These are phyloP conservation scores for Phialophora chinensis DNA, from an alignment of 2,329 filamentous ascomycete species.

Conservation along the genomic window DNA sequence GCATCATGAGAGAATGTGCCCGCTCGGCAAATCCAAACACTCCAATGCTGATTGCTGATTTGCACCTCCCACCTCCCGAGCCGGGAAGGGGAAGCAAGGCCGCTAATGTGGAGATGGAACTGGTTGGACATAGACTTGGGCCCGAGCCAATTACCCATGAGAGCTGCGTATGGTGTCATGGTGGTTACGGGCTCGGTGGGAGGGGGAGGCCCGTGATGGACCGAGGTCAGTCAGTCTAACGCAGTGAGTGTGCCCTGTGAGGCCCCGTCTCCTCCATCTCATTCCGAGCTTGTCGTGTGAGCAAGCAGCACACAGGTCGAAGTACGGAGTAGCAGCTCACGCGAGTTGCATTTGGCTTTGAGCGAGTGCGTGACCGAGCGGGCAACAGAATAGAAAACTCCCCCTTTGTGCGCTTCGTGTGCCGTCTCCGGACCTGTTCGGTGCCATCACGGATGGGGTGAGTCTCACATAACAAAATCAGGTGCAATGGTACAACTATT, in stretches of 20 bases:
- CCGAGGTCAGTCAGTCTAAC: neutral
- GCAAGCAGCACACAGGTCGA: neutral
- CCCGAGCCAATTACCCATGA: neutral
- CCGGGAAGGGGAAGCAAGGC: neutral
- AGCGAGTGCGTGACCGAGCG: too few relatives aligned
- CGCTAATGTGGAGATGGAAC: neutral
- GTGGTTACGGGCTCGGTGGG: neutral
- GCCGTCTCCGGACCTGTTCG: too few relatives aligned
- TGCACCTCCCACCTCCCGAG: neutral
- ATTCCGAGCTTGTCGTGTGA: neutral
- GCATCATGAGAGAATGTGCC: conserved; percentile 8
- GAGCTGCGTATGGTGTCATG: neutral
- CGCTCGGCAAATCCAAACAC: neutral
- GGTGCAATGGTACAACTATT: neutral
- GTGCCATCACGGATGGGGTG: too few relatives aligned
- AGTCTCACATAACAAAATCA: neutral
- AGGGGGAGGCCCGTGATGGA: neutral
- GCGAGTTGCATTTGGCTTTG: too few relatives aligned
- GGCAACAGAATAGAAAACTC: neutral
- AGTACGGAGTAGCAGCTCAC: neutral
- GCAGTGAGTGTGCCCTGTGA: neutral
- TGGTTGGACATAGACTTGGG: neutral
- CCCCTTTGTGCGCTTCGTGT: neutral
- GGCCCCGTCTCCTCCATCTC: neutral
- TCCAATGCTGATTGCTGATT: neutral